phyloP scores from a whole-genome alignment of 352 stramenopile species.

The Phytophthora citrophthora region DNA sequence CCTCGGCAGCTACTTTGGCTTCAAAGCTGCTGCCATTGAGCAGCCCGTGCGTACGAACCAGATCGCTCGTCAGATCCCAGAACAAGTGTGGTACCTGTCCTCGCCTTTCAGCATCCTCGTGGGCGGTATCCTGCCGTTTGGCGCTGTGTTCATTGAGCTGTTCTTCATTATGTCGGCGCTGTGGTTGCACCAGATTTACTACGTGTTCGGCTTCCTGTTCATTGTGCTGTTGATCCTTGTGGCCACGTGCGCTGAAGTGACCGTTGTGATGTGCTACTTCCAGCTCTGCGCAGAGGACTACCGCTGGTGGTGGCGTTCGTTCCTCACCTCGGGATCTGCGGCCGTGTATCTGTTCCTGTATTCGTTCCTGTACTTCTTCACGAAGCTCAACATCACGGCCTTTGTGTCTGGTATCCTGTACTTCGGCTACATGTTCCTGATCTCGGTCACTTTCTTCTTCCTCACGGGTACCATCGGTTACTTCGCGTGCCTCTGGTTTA shows the following conservation, averaged over 20 bases:
- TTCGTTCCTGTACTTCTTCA: slow-evolving; percentile 98
- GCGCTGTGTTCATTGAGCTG: slow-evolving; percentile 99
- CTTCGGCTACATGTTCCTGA: slow-evolving; percentile 99
- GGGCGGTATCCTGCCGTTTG: slow-evolving; percentile 99
- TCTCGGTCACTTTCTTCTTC: slow-evolving; percentile 97
- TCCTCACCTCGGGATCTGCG: slow-evolving; percentile 95
- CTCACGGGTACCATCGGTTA: slow-evolving; percentile 97
- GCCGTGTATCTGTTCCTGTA: slow-evolving; percentile 99
- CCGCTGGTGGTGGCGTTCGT: slow-evolving; percentile 97
- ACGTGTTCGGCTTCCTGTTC: slow-evolving; percentile 99
- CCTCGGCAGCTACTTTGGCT: slow-evolving; percentile 97
- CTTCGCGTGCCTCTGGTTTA: slow-evolving; percentile 99
- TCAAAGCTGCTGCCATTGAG: slow-evolving; percentile 86
- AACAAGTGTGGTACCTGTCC: slow-evolving; percentile 97
- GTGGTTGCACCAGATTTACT: slow-evolving; percentile 99
- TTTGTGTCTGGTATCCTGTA: slow-evolving; percentile 96
- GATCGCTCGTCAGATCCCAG: slow-evolving; percentile 91
- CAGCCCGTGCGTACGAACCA: slow-evolving; percentile 92
- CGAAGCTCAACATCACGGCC: slow-evolving; percentile 97
- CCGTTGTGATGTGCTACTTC: slow-evolving; percentile 99
- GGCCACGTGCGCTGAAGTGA: slow-evolving; percentile 98
- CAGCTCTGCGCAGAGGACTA: slow-evolving; percentile 99
- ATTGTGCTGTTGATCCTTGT: slow-evolving; percentile 98
- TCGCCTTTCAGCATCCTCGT: slow-evolving; percentile 95
- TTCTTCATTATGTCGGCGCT: slow-evolving; percentile 99